Evolutionary conservation across 2,329 filamentous ascomycete genomes (phyloP).

Genomic region (Fusarium ramigenum): DNA sequence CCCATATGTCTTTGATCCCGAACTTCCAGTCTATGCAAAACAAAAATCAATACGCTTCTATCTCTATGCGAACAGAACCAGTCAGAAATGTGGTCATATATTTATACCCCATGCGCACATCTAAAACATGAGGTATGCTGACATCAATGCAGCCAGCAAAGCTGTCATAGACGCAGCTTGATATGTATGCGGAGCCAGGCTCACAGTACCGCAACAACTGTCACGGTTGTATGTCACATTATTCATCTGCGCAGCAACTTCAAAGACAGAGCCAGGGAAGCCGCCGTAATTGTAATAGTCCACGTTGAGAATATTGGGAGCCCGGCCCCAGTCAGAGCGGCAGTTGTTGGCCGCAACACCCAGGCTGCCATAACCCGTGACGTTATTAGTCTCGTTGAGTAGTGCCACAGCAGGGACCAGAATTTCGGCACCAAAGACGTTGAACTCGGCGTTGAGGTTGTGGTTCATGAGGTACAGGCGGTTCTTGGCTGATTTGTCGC

Average conservation of each 20-base stretch:
- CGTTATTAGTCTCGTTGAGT: slow-evolving; percentile 77
- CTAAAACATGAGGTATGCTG: slow-evolving; percentile 36
- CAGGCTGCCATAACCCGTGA: slow-evolving; percentile 71
- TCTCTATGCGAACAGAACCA: slow-evolving; percentile 4
- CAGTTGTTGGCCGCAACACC: slow-evolving; percentile 73
- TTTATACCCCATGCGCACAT: neutral
- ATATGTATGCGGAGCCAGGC: slow-evolving; percentile 43
- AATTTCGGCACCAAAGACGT: slow-evolving; percentile 69
- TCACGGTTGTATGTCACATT: slow-evolving; percentile 72
- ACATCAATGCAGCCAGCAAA: slow-evolving; percentile 34
- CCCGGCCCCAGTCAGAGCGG: slow-evolving; percentile 66
- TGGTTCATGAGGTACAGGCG: slow-evolving; percentile 88
- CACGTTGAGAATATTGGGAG: slow-evolving; percentile 83
- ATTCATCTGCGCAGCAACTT: slow-evolving; percentile 74
- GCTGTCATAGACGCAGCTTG: slow-evolving; percentile 31
- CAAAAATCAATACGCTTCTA: slow-evolving; percentile 29
- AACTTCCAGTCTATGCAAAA: slow-evolving; percentile 26
- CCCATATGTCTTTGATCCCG: slow-evolving; percentile 16
- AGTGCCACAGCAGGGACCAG: slow-evolving; percentile 77
- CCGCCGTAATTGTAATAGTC: slow-evolving; percentile 84
- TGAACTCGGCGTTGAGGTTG: slow-evolving; percentile 84
- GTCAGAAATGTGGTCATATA: neutral
- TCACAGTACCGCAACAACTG: slow-evolving; percentile 62
- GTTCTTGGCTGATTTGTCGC: slow-evolving; percentile 61
- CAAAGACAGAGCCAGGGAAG: slow-evolving; percentile 77